Evolutionary conservation across 2,329 filamentous ascomycete species (phyloP).

Genomic region (Fusarium liriodendri): DNA sequence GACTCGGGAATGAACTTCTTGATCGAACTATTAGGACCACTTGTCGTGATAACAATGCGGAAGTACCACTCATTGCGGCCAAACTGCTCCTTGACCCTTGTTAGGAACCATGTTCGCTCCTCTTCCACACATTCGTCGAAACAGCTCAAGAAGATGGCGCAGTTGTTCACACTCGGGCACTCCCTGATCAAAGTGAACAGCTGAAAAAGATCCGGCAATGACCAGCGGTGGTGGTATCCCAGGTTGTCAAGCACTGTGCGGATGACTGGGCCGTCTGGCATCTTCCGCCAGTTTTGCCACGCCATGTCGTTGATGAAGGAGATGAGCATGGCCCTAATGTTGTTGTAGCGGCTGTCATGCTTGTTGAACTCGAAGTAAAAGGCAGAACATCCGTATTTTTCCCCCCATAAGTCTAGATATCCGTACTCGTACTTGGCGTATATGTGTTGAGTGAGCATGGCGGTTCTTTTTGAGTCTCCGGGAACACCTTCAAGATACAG

Average conservation of each 20-base stretch:
- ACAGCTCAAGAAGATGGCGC: not conserved
- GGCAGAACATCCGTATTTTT: not conserved
- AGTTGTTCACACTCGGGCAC: not conserved
- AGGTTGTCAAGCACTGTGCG: not conserved
- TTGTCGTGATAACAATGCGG: not conserved
- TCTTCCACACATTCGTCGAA: not conserved
- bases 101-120: not conserved
- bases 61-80: not conserved
- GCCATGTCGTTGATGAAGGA: not conserved
- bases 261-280: not conserved
- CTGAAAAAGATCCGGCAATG: not conserved
- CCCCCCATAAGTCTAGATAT: not conserved
- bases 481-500: not conserved
- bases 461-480: not conserved
- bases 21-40: not conserved
- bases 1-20: not conserved
- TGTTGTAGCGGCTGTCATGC: not conserved
- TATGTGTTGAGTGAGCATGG: not conserved
- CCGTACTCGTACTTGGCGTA: not conserved
- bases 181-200: not conserved
- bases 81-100: not conserved
- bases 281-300: not conserved
- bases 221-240: not conserved
- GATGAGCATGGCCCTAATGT: not conserved
- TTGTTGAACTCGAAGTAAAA: conserved; percentile 15